Conservation (phyloP, 2,329 filamentous ascomycete genomes). For the Fusarium sp. region DNA sequence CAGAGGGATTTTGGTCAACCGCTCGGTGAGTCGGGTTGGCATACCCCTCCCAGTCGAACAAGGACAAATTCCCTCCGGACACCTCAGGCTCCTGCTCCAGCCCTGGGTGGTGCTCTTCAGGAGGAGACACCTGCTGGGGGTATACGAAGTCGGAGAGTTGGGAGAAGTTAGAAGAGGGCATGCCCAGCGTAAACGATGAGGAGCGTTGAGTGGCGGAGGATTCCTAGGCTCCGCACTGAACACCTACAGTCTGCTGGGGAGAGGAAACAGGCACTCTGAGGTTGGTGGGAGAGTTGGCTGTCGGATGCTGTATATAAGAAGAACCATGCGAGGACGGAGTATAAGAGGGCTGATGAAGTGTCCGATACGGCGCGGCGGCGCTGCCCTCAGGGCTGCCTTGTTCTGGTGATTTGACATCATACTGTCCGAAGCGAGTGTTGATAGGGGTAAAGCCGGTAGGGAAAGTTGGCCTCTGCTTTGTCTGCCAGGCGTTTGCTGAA, state of each 20-base stretch:
- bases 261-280: background rate
- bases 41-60: background rate
- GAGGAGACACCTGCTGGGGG: background rate
- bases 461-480: background rate
- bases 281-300: background rate
- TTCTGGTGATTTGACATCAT: background rate
- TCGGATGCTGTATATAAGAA: background rate
- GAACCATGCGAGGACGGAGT: background rate
- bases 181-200: background rate
- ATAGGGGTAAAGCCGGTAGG: constrained; percentile 3
- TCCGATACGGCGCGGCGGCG: background rate
- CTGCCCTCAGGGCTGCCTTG: background rate
- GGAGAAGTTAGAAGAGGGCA: background rate
- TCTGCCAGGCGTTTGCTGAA: background rate
- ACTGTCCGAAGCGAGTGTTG: constrained; percentile 5
- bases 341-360: background rate
- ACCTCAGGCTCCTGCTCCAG: background rate
- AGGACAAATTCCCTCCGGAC: background rate
- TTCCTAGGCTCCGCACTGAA: constrained; percentile 22
- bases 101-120: background rate
- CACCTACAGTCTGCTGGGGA: background rate
- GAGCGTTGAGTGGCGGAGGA: constrained; percentile 9
- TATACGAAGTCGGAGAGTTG: background rate
- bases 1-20: background rate
- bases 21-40: constrained; percentile 1